Conservation (phyloP, 345 rosid species). For the Populus alba region DNA sequence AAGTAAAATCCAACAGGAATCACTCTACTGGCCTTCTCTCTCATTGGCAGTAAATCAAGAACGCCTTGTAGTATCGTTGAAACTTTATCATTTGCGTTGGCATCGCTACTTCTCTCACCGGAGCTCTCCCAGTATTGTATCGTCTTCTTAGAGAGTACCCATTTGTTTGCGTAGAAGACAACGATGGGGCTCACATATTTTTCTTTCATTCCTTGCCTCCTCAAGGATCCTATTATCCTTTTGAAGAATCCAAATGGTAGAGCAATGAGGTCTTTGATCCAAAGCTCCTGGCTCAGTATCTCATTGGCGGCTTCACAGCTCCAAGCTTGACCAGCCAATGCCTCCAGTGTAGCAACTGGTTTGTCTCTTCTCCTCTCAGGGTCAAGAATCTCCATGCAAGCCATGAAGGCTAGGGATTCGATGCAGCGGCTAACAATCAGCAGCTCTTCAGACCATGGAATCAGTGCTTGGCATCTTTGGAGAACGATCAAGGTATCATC, state of each 20-base stretch:
- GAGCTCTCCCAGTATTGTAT: conserved; percentile 45
- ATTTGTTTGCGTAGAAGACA: conserved; percentile 59
- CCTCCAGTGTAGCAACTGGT: conserved; percentile 53
- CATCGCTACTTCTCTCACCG: conserved; percentile 16
- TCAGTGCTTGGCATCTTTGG: conserved; percentile 51
- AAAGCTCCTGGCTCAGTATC: conserved; percentile 46
- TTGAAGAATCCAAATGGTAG: conserved; percentile 67
- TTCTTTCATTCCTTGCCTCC: conserved; percentile 88
- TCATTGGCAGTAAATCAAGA: conserved; percentile 52
- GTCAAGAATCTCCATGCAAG: conserved; percentile 90
- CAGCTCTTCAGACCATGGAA: conserved; percentile 60
- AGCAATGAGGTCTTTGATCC: conserved; percentile 75
- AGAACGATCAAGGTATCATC: conserved; percentile 70
- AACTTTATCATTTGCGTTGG: conserved; percentile 14
- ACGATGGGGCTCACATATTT: conserved; percentile 62
- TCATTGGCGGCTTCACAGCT: conserved; percentile 42
- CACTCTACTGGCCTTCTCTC: conserved; percentile 47
- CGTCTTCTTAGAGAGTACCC: conserved; percentile 43
- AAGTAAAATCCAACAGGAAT: conserved; percentile 75
- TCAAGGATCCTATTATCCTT: conserved; percentile 63
- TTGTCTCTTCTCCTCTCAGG: conserved; percentile 64
- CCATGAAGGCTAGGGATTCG: conserved; percentile 75
- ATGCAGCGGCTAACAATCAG: conserved; percentile 76
- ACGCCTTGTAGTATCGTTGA: conserved; percentile 44
- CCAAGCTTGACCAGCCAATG: conserved; percentile 51